Conservation (phyloP, 2,329 filamentous ascomycete genomes). For the Stenocarpella maydis region DNA sequence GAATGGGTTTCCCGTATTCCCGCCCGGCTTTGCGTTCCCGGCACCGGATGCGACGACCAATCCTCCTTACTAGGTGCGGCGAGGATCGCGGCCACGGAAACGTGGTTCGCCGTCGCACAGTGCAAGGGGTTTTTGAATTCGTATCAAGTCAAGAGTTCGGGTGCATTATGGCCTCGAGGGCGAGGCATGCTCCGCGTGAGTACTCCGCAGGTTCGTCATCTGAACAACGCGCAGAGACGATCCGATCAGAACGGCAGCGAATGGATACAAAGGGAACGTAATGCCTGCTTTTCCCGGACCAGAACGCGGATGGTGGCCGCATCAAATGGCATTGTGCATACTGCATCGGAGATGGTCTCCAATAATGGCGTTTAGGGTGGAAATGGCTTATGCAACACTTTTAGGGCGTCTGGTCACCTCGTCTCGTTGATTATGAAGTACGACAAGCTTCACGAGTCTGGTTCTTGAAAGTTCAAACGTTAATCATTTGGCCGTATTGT, state of each 20-base stretch:
- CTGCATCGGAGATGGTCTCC: constrained; percentile 21
- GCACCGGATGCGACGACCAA: constrained; percentile 34
- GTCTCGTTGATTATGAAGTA: neutral
- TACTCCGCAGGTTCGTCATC: neutral
- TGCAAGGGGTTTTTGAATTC: neutral
- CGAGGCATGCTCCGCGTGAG: neutral
- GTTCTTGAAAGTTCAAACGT: neutral
- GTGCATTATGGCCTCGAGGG: too few species aligned
- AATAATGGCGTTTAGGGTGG: constrained; percentile 16
- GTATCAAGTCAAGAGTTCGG: too few species aligned
- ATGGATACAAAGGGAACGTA: neutral
- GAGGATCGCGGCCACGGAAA: neutral
- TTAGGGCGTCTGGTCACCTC: neutral
- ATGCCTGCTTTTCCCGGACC: neutral
- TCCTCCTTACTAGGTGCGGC: constrained; percentile 30
- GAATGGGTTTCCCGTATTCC: constrained; percentile 60
- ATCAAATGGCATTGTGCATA: constrained; percentile 11
- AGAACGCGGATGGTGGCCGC: neutral
- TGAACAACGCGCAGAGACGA: neutral
- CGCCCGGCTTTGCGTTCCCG: constrained; percentile 54
- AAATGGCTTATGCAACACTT: neutral
- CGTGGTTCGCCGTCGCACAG: neutral
- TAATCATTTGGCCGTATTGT: neutral
- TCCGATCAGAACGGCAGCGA: neutral
- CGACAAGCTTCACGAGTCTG: neutral